Evolutionary conservation across 345 rosid genomes (phyloP).

Genomic region (Chamaenerion angustifolium): DNA sequence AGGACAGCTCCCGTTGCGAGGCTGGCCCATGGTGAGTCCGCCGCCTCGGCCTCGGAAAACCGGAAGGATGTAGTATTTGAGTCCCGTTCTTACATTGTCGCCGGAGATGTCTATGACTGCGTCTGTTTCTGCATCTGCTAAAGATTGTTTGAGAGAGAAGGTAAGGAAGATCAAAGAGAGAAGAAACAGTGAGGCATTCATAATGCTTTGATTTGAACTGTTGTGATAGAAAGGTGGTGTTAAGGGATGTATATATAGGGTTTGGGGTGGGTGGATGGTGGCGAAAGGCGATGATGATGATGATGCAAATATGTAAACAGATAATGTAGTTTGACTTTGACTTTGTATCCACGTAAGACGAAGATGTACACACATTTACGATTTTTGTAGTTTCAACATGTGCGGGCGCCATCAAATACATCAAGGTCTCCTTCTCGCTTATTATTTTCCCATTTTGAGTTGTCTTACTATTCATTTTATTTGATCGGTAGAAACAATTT

Average conservation of each 20-base stretch:
- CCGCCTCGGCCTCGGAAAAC: slow-evolving; percentile 20
- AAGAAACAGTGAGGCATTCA: neutral
- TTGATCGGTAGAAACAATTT: too few species aligned
- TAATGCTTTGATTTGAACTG: too few species aligned
- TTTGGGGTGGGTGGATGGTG: neutral
- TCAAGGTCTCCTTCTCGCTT: too few species aligned
- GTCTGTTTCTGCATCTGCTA: slow-evolving; percentile 5
- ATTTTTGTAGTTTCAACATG: too few species aligned
- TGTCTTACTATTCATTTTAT: too few species aligned
- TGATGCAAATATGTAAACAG: neutral
- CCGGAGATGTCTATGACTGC: slow-evolving; percentile 17
- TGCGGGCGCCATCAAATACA: too few species aligned
- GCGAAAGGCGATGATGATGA: too few species aligned
- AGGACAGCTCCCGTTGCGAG: slow-evolving; percentile 15
- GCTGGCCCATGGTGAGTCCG: slow-evolving; percentile 18
- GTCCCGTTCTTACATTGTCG: slow-evolving; percentile 10
- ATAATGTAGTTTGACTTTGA: slow-evolving; percentile 1
- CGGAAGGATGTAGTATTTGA: slow-evolving; percentile 20
- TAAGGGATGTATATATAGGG: neutral
- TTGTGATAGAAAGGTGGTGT: neutral
- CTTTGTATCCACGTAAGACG: neutral
- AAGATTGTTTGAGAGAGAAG: slow-evolving; percentile 9
- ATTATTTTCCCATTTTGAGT: too few species aligned
- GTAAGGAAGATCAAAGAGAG: slow-evolving; percentile 11
- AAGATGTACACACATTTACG: too few species aligned